Evolutionary conservation across 1,284 basidiomycete genomes (phyloP), one percentile per base, ranked within the genome.

Genomic region (Malassezia furfur): DNA sequence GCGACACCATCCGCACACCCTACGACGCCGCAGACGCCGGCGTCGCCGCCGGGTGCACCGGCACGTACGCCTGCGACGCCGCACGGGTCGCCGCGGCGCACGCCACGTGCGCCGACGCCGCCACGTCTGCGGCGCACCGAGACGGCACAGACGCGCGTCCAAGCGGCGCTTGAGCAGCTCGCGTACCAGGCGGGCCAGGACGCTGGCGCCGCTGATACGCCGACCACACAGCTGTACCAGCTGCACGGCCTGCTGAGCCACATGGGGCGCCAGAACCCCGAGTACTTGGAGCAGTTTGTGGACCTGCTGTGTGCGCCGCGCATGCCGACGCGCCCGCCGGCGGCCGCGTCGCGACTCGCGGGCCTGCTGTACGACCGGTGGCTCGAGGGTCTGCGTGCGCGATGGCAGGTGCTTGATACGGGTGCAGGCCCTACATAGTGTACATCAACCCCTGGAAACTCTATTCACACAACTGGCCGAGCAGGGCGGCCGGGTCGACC

Each of bases 341-440:
- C 56, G 1, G 43, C 60, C 14, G 60, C 57, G 15, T 79, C 79
- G 61, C 90, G 91, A 1, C 90, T 96, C 37, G 86, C 90, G 17
- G 91, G 96, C 72, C 79, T 96, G 62, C 78, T 96, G 28, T 96
- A 96, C 74, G 85, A 91, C 79, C 83, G 93, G 45, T 96, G 91
- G 91, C 78, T 96, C 25, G 88, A 96, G 70, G 90, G 89, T 1
- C 76, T 94, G 19, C 50, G 67, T 1, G 63, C 53, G 7, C 62
- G 71, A 1, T 74, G 71, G 71, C 59, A 57, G 28, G 50, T 49
- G 15, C 22, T 57, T 11, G 45, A 57, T 47, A 35, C 31, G 14
- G 32, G 43, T 31, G 15, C 9, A 28, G 32, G 30, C 32, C 52
- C 17, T 52, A 44, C 31, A n/a, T 57, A 45, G 17, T 47, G 11